These are phyloP conservation scores for Phanerochaete carnosa DNA, from an alignment of 768 basidiomycete genomes.

Conservation along the genomic window DNA sequence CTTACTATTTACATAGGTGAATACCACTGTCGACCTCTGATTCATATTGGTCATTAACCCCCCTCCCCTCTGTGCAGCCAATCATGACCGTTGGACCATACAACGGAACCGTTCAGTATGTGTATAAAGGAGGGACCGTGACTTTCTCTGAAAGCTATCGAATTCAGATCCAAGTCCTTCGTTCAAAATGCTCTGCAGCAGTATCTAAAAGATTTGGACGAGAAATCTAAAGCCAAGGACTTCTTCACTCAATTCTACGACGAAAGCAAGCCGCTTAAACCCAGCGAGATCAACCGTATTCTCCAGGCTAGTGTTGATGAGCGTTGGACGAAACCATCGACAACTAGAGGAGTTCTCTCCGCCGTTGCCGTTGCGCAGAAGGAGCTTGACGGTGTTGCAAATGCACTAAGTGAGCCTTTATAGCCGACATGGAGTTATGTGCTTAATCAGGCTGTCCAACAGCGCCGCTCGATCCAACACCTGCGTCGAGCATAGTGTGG, in stretches of 20 bases:
- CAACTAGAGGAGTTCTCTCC: background rate
- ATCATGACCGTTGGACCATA: no score
- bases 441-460: background rate
- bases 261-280: background rate
- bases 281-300: background rate
- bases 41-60: no score
- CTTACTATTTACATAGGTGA: no score
- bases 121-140: no score
- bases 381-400: background rate
- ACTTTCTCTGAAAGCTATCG: no score
- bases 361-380: background rate
- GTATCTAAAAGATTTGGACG: background rate
- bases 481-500: background rate
- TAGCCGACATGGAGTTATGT: no score
- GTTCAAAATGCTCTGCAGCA: background rate
- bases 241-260: background rate
- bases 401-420: conserved; percentile 3
- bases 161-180: background rate
- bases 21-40: no score
- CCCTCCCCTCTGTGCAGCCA: no score
- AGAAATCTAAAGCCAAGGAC: background rate
- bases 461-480: conserved; percentile 3
- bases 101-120: no score
- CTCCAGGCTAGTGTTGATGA: background rate
- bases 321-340: background rate